Conservation (phyloP, 495 filamentous ascomycete species). For the Letharia lupina region DNA sequence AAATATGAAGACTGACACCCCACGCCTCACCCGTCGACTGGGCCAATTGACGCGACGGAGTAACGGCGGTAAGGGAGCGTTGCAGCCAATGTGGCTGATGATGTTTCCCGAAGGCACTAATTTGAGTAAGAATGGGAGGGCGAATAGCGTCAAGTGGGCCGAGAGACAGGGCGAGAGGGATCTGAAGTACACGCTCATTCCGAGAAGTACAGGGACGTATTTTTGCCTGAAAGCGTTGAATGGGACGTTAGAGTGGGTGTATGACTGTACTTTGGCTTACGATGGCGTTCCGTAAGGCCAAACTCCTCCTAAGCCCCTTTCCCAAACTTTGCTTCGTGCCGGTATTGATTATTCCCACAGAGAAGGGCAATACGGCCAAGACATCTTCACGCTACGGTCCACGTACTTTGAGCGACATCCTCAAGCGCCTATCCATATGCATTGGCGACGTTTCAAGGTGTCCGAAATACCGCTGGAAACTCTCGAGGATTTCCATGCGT, state of each 20-base stretch:
- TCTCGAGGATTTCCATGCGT: conserved; percentile 45
- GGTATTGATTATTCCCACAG: conserved; percentile 28
- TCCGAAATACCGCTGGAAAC: conserved; percentile 49
- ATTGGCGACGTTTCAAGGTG: conserved; percentile 57
- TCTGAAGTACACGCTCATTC: conserved; percentile 56
- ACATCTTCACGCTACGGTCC: conserved; percentile 53
- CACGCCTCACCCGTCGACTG: conserved; percentile 56
- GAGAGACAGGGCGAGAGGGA: conserved; percentile 56
- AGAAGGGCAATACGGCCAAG: conserved; percentile 51
- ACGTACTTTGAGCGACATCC: conserved; percentile 54
- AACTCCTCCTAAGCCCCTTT: neutral
- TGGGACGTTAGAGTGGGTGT: conserved; percentile 63
- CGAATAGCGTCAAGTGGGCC: conserved; percentile 56
- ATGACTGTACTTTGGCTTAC: conserved; percentile 61
- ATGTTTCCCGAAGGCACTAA: conserved; percentile 80
- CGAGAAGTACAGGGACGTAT: conserved; percentile 62
- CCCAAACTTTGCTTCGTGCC: neutral
- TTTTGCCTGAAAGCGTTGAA: conserved; percentile 65
- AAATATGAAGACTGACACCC: conserved; percentile 66
- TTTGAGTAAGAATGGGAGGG: conserved; percentile 51
- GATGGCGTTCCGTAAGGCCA: conserved; percentile 54
- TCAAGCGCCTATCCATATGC: conserved; percentile 54
- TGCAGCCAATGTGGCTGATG: conserved; percentile 66
- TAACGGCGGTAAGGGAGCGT: conserved; percentile 26
- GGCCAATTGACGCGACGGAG: conserved; percentile 35